Conservation (phyloP, 2,329 filamentous ascomycete species). For the Alternaria sp. region DNA sequence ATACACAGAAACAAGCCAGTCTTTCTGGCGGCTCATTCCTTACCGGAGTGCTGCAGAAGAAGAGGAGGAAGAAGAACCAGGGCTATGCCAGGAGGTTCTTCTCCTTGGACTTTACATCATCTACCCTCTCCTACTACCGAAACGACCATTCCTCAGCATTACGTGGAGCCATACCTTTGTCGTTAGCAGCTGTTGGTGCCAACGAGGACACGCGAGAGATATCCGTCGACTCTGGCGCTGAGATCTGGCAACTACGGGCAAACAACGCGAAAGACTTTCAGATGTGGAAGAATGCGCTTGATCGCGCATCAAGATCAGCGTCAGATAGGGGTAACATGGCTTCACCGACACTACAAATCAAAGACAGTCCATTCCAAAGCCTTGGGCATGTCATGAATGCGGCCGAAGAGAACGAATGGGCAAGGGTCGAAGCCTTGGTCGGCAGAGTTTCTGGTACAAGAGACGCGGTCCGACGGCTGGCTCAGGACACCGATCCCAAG, state of each 20-base stretch:
- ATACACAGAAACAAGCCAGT: conserved; percentile 31
- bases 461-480: conserved; percentile 85
- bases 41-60: conserved; percentile 86
- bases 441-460: conserved; percentile 86
- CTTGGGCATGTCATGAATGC: conserved; percentile 30
- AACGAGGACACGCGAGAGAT: conserved; percentile 91
- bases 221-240: conserved; percentile 93
- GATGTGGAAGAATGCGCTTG: conserved; percentile 85
- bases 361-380: conserved; percentile 32
- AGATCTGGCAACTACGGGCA: conserved; percentile 93
- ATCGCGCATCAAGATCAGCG: conserved; percentile 73
- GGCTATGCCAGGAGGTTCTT: conserved; percentile 94
- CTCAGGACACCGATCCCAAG: conserved; percentile 80
- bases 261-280: conserved; percentile 84
- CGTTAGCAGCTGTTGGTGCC: conserved; percentile 87
- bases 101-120: conserved; percentile 92
- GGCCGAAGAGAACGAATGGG: conserved; percentile 84
- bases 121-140: conserved; percentile 95
- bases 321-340: conserved; percentile 26
- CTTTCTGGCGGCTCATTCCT: conserved; percentile 66
- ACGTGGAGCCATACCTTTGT: conserved; percentile 89
- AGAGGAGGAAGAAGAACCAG: conserved; percentile 90
- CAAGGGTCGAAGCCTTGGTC: conserved; percentile 82
- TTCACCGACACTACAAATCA: conserved; percentile 41
- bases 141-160: conserved; percentile 92